Evolutionary conservation across 768 basidiomycete genomes (phyloP).

Genomic region (Podaxis sp.): DNA sequence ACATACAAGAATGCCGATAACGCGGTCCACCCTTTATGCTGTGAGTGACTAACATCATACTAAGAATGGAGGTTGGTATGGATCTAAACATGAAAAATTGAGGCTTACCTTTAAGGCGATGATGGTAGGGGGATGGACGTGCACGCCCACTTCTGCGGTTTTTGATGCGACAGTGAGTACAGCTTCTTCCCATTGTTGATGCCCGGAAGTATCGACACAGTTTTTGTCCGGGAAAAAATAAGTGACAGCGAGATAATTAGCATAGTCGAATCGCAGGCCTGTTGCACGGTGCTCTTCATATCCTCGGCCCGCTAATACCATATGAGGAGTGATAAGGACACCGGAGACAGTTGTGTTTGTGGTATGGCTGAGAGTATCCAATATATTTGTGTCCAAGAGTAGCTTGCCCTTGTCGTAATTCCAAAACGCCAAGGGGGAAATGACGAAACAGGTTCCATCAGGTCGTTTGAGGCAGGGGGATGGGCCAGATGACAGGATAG

Average conservation of each 20-base stretch:
- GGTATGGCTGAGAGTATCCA: conserved; percentile 52
- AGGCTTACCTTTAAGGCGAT: conserved; percentile 45
- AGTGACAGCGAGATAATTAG: conserved; percentile 72
- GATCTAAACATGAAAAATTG: conserved; percentile 7
- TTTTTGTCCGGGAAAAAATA: conserved; percentile 80
- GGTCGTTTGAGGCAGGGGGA: conserved; percentile 53
- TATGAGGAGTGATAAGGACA: conserved; percentile 64
- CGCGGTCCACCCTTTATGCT: conserved; percentile 48
- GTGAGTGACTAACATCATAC: conserved; percentile 53
- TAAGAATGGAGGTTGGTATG: conserved; percentile 24
- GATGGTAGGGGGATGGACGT: conserved; percentile 36
- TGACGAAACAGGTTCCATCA: conserved; percentile 59
- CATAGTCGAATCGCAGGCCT: conserved; percentile 55
- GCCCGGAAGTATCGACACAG: conserved; percentile 62
- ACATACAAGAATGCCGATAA: conserved; percentile 72
- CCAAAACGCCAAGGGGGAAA: conserved; percentile 81
- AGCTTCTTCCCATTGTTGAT: conserved; percentile 59
- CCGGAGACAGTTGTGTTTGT: conserved; percentile 60
- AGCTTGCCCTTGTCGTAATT: conserved; percentile 55
- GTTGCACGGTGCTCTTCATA: conserved; percentile 47
- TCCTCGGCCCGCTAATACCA: conserved; percentile 75
- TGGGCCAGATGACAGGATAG: conserved; percentile 33
- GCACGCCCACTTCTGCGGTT: conserved; percentile 28
- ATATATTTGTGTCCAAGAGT: conserved; percentile 50
- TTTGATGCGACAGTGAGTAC: conserved; percentile 38